Evolutionary conservation across 768 basidiomycete genomes (phyloP).

Genomic region (Leccinellum luteum): DNA sequence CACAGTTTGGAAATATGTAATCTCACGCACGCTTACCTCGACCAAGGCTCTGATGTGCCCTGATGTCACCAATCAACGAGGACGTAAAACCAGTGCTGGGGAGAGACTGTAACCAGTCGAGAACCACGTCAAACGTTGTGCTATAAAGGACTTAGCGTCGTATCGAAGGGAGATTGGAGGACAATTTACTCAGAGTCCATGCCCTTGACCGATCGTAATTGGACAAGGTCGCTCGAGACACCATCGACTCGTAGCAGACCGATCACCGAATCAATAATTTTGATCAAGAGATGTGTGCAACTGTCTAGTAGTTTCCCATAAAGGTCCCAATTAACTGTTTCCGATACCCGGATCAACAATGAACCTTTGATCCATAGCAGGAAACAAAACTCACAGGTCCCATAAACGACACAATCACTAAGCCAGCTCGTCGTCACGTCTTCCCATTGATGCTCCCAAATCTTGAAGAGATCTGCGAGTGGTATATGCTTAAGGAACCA

Average conservation of each 20-base stretch:
- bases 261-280: slow-evolving; percentile 28
- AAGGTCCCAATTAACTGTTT: slow-evolving; percentile 56
- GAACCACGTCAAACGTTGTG: slow-evolving; percentile 22
- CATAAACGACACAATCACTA: slow-evolving; percentile 28
- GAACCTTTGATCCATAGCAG: not conserved
- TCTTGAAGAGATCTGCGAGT: slow-evolving; percentile 25
- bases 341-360: not conserved
- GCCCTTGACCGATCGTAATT: slow-evolving; percentile 32
- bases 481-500: not conserved
- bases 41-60: slow-evolving; percentile 23
- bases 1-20: not conserved
- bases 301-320: slow-evolving; percentile 45
- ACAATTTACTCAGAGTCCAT: slow-evolving; percentile 41
- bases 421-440: slow-evolving; percentile 20
- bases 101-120: slow-evolving; percentile 26
- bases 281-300: slow-evolving; percentile 41
- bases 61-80: slow-evolving; percentile 23
- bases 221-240: slow-evolving; percentile 30
- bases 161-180: not conserved
- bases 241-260: slow-evolving; percentile 30
- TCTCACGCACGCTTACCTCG: slow-evolving; percentile 19
- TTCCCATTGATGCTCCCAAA: slow-evolving; percentile 25
- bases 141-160: slow-evolving; percentile 13
- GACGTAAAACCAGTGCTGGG: slow-evolving; percentile 14
- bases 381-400: slow-evolving; percentile 44